phyloP scores from a whole-genome alignment of 2,329 filamentous ascomycete species.

The Curvularia sp. region DNA sequence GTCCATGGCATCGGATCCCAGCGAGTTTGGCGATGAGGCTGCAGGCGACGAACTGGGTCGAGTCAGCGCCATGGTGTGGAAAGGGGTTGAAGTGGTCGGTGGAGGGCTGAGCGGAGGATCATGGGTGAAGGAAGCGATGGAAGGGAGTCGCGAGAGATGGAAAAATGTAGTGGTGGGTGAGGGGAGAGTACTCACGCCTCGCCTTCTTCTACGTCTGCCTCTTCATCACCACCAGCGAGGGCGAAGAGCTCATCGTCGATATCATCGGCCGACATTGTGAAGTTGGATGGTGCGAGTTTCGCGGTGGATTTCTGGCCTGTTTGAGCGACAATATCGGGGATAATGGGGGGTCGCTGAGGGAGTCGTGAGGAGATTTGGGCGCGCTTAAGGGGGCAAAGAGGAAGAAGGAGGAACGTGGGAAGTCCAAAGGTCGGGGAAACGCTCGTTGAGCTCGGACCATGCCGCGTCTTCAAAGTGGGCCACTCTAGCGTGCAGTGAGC shows the following conservation, averaged over 20 bases:
- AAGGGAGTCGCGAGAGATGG: slow-evolving; percentile 13
- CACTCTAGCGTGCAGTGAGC: slow-evolving; percentile 29
- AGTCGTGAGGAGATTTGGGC: slow-evolving; percentile 20
- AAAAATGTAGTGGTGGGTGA: slow-evolving; percentile 15
- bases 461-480: slow-evolving; percentile 31
- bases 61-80: slow-evolving; percentile 39
- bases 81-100: slow-evolving; percentile 17
- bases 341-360: slow-evolving; percentile 14
- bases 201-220: slow-evolving; percentile 73
- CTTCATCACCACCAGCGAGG: slow-evolving; percentile 77
- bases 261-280: slow-evolving; percentile 72
- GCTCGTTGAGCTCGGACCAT: slow-evolving; percentile 28
- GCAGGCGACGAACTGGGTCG: slow-evolving; percentile 70
- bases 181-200: slow-evolving; percentile 72
- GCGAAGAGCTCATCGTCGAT: slow-evolving; percentile 94
- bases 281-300: slow-evolving; percentile 12
- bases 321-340: slow-evolving; percentile 9
- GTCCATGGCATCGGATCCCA: slow-evolving; percentile 88
- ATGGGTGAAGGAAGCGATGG: slow-evolving; percentile 9
- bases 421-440: slow-evolving; percentile 33
- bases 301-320: not conserved
- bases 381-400: slow-evolving; percentile 28
- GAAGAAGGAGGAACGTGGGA: slow-evolving; percentile 25
- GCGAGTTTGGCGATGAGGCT: slow-evolving; percentile 70
- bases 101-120: slow-evolving; percentile 24